A percentile compares a stretch with the other conserved stretches of the same genome.
These are phyloP conservation scores for Xylariomycetidae sp. DNA, from an alignment of 2,329 filamentous ascomycete genomes.

Conservation along the genomic window DNA sequence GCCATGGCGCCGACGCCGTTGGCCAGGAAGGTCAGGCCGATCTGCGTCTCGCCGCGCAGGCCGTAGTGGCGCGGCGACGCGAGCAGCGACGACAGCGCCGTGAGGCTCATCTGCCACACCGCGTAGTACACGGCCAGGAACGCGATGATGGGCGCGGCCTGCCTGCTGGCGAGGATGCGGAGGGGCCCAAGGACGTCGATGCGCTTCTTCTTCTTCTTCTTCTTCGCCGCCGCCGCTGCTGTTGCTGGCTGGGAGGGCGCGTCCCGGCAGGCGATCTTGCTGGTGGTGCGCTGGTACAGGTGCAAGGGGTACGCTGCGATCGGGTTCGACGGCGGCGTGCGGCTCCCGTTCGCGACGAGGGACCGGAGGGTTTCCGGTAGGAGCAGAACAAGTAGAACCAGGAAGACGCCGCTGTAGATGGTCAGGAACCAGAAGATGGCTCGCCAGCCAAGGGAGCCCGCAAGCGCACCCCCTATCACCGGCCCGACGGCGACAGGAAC, in stretches of 20 bases:
- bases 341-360: slow-evolving; percentile 36
- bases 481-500: slow-evolving; percentile 37
- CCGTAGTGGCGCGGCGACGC: slow-evolving; percentile 34
- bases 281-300: slow-evolving; percentile 28
- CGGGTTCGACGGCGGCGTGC: slow-evolving; percentile 12
- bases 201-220: slow-evolving; percentile 20
- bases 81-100: slow-evolving; percentile 45
- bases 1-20: slow-evolving; percentile 50
- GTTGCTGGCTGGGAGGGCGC: slow-evolving; percentile 2
- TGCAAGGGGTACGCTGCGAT: slow-evolving; percentile 25
- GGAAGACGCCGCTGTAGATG: slow-evolving; percentile 32
- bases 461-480: slow-evolving; percentile 46
- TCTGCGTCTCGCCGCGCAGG: slow-evolving; percentile 36
- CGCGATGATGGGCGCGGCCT: slow-evolving; percentile 36
- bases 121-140: slow-evolving; percentile 46
- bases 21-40: slow-evolving; percentile 47
- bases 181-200: slow-evolving; percentile 41
- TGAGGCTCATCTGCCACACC: slow-evolving; percentile 51
- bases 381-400: slow-evolving; percentile 33
- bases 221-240: too few relatives aligned
- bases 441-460: slow-evolving; percentile 45
- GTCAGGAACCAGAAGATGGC: slow-evolving; percentile 50
- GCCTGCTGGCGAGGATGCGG: slow-evolving; percentile 38
- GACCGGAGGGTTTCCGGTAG: slow-evolving; percentile 40
- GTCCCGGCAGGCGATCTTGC: slow-evolving; percentile 8